phyloP scores from a whole-genome alignment of 2,329 filamentous ascomycete genomes.

The Neospermospora avenae region DNA sequence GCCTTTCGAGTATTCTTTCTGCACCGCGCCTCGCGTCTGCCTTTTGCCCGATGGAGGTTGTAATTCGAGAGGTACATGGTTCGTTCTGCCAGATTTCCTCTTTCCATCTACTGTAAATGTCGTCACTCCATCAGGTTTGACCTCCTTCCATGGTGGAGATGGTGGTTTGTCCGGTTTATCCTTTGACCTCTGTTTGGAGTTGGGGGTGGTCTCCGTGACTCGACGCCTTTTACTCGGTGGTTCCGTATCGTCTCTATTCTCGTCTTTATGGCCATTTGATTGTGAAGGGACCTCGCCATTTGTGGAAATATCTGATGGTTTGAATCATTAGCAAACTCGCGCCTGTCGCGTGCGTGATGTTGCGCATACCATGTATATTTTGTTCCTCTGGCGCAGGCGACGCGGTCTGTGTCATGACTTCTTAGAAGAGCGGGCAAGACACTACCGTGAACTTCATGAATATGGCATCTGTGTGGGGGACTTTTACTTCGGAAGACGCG shows the following conservation, averaged over 20 bases:
- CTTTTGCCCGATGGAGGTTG: conserved; percentile 50
- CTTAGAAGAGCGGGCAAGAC: conserved; percentile 28
- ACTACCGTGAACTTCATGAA: conserved; percentile 52
- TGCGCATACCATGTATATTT: conserved; percentile 29
- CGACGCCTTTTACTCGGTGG: conserved; percentile 65
- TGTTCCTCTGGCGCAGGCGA: conserved; percentile 34
- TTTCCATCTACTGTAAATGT: conserved; percentile 74
- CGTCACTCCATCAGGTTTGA: conserved; percentile 80
- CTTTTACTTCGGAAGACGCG: conserved; percentile 51
- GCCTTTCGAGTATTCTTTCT: conserved; percentile 34
- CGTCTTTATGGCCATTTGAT: conserved; percentile 33
- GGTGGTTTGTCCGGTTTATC: conserved; percentile 52
- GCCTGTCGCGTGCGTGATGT: conserved; percentile 1
- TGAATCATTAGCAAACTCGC: conserved; percentile 18
- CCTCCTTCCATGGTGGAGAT: conserved; percentile 93
- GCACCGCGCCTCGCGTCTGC: conserved; percentile 46
- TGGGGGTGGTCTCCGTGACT: conserved; percentile 47
- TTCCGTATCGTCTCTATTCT: conserved; percentile 39
- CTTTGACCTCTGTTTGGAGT: conserved; percentile 36
- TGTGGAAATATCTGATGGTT: conserved; percentile 24
- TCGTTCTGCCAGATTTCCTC: conserved; percentile 64
- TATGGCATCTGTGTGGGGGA: conserved; percentile 54
- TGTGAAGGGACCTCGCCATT: conserved; percentile 27
- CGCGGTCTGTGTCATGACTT: conserved; percentile 37
- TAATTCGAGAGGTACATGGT: conserved; percentile 51